Evolutionary conservation across 768 basidiomycete species (phyloP), one percentile per base, ranked within the genome.

Genomic region (Macrolepiota dolichaula): DNA sequence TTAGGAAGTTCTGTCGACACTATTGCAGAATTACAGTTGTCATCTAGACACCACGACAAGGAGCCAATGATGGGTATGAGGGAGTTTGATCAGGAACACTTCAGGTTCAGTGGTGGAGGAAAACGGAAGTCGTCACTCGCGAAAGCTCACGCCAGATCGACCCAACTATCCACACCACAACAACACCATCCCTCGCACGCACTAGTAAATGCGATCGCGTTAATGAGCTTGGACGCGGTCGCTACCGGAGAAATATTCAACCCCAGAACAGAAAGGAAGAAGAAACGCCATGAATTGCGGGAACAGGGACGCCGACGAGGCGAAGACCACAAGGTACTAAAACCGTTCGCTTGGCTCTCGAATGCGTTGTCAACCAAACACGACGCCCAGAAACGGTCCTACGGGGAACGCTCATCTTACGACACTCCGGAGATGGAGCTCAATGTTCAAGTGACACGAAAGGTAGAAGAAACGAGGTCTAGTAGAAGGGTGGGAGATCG

Each of bases 401-500:
- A 44, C 15, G 42, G 17, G 15, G 17, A 19, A 19, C 17, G 19
- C 42, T 9, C 19, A 24, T 24, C 15, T 25, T 49, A 12, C 19
- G 7, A 4, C 10, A 12, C 47, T 49, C 12, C 7, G 12, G 3
- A 12, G 19, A 42, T n/a, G 22, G 44, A 42, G 4, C 13, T 29
- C 5, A 13, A 24, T 0, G 36, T 29, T 27, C 29, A 42, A 42
- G 40, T 2, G 13, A 35, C 27, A 44, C 24, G 56, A 24, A 53
- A 36, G 24, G 52, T 51, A 47, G 55, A 55, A 42, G 50, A 53
- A 47, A 62, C 58, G 36, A 50, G 37, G 37, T 32, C 29, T 7
- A 56, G 59, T 17, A 50, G 59, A 29, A 58, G 29, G 47, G 46
- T 27, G 49, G 46, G 61, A 47, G 51, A 57, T 10, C 44, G 27